phyloP scores from a whole-genome alignment of 148 eudicot species.

The Rhododendron mucronatum region DNA sequence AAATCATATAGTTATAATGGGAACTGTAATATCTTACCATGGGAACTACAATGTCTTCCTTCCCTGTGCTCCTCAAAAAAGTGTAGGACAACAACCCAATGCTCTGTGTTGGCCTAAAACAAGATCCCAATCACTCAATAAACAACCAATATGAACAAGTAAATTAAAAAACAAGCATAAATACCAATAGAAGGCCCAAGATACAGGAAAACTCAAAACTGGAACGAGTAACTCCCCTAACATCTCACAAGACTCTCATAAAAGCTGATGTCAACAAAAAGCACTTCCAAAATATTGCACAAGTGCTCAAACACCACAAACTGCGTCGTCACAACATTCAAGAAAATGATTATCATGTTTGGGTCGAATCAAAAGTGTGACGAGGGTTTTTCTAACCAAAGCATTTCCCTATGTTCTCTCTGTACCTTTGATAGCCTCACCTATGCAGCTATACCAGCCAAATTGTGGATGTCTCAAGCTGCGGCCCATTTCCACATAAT shows the following conservation, averaged over 20 bases:
- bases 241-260: not conserved
- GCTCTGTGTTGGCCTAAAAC: slow-evolving; percentile 56
- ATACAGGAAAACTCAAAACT: slow-evolving; percentile 4
- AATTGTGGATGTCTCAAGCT: not conserved
- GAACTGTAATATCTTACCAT: slow-evolving; percentile 46
- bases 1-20: slow-evolving; percentile 41
- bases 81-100: slow-evolving; percentile 91
- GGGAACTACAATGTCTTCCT: slow-evolving; percentile 97
- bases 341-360: not conserved
- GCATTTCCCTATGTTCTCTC: not conserved
- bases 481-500: not conserved
- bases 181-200: not conserved
- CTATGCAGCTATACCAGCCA: not conserved
- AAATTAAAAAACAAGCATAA: not conserved
- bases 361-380: not conserved
- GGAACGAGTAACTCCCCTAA: not conserved
- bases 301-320: not conserved
- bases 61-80: slow-evolving; percentile 81
- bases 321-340: not conserved
- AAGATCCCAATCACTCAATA: not conserved
- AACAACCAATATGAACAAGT: not conserved
- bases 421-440: not conserved
- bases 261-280: not conserved
- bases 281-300: not conserved
- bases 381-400: not conserved